Conservation (phyloP, 495 filamentous ascomycete species). For the Xylaria intraflava region DNA sequence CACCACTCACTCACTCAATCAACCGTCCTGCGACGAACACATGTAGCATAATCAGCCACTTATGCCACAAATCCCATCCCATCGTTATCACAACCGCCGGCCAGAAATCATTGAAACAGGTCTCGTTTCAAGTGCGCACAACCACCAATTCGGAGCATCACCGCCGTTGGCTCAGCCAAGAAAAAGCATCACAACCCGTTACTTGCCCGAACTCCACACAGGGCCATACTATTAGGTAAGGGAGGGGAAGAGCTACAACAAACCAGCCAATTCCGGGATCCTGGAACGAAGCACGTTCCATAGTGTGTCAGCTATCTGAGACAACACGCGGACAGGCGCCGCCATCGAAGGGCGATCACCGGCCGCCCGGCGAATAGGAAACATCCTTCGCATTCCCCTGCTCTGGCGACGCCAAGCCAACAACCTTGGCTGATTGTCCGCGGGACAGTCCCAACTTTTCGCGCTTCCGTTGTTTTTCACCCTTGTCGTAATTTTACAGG, state of each 20-base stretch:
- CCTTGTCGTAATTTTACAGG: neutral
- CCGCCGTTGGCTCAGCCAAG: too few species aligned
- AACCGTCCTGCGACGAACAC: too few species aligned
- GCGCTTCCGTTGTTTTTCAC: neutral
- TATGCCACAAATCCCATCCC: neutral
- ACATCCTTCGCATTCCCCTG: neutral
- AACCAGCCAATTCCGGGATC: neutral
- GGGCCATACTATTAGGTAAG: neutral
- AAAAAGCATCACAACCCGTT: neutral
- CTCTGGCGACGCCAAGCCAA: conserved; percentile 1
- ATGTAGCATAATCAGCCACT: too few species aligned
- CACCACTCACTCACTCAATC: too few species aligned
- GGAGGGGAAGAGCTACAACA: neutral
- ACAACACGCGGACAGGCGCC: conserved; percentile 4
- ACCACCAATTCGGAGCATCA: too few species aligned
- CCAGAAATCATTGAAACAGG: neutral
- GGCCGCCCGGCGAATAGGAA: neutral
- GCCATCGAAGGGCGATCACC: neutral
- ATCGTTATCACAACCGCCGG: neutral
- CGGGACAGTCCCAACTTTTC: neutral
- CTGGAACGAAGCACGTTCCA: conserved; percentile 4
- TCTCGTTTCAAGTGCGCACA: too few species aligned
- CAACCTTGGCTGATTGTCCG: neutral
- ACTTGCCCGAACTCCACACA: too few species aligned
- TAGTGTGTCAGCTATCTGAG: conserved; percentile 7